Conservation (phyloP, 1,284 basidiomycete species). For the Coniferiporia sulphurascens region DNA sequence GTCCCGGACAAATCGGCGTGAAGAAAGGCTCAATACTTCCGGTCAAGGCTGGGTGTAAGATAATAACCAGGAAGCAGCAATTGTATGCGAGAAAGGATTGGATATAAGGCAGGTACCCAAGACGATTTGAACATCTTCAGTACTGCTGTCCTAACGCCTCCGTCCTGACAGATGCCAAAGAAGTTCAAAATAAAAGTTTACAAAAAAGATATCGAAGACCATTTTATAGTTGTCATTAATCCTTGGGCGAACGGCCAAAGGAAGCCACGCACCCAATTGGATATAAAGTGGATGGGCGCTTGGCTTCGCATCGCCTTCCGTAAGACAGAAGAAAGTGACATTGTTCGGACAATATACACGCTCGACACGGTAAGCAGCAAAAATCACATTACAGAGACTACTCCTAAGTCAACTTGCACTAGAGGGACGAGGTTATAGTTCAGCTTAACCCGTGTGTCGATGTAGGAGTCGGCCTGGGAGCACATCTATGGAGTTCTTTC, state of each 20-base stretch:
- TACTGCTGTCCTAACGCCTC: too few species aligned
- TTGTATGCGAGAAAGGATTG: too few species aligned
- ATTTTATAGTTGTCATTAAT: slow-evolving; percentile 10
- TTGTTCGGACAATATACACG: slow-evolving; percentile 5
- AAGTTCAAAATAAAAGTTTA: slow-evolving; percentile 8
- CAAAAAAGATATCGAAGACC: slow-evolving; percentile 11
- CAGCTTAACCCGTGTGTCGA: neutral
- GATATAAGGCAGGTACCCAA: too few species aligned
- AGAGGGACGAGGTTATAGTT: slow-evolving; percentile 12
- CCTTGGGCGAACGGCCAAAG: slow-evolving; percentile 6
- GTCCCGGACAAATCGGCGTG: too few species aligned
- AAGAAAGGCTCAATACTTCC: too few species aligned
- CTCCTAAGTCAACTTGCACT: neutral
- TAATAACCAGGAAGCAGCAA: too few species aligned
- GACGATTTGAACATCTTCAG: too few species aligned
- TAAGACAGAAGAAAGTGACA: neutral
- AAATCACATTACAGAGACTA: neutral
- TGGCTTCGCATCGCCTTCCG: slow-evolving; percentile 8
- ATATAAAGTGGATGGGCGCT: slow-evolving; percentile 1
- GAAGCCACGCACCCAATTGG: neutral
- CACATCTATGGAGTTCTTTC: slow-evolving; percentile 5
- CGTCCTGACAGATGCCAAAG: slow-evolving; percentile 1
- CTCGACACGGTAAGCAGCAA: neutral
- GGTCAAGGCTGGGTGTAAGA: too few species aligned
- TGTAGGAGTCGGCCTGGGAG: neutral